Base-by-base conservation (phyloP, 1,284 basidiomycete genomes). In the Ceratobasidium theobromae region DNA sequence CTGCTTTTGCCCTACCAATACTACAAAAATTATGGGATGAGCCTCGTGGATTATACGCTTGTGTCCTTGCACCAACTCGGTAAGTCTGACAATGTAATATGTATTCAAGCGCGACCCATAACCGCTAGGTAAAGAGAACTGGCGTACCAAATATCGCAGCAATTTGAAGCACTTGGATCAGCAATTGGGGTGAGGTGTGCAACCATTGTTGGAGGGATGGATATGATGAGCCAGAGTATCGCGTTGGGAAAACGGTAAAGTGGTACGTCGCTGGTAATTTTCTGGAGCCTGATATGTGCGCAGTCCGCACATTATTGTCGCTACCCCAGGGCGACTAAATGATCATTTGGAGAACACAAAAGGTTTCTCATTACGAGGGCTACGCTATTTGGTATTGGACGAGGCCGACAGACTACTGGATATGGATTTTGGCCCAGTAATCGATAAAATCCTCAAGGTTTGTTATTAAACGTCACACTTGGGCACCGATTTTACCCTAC, bases 291-390 rank as follows among this genome's bases (percentile, higher is more conserved):
- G 23, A 21, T n/a, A 2, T 27, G 4, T 30, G n/a, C 18, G 9
- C 23, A 64, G 60, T 55, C 95, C 95, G 1, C 95, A 99, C 77
- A 83, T 99, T 51, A 84, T 99, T 46, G 94, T 99, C n/a, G 96
- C 95, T 27, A 99, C 97, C 0, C 97, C 97, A 0, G 97, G 97
- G 70, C 86, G 97, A 68, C 78, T 99, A 72, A 86, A 95, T 73
- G 94, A 98, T 76, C 97, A 99, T 77, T 78, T 99, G 53, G 95
- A 99, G 76, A 96, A 96, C 73, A 99, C 97, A 2, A 99, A 99
- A 76, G 97, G 97, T 0, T 99, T 99, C 77, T 94, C 87, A 72
- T 77, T 99, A 71, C 84, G 93, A 72, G 84, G 80, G 12, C 78
- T 99, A 65, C 92, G 95, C 76, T 99, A 95, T 75, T 77, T 99